phyloP scores from a whole-genome alignment of 1,139 yeast species.

The Taphrina betulina region DNA sequence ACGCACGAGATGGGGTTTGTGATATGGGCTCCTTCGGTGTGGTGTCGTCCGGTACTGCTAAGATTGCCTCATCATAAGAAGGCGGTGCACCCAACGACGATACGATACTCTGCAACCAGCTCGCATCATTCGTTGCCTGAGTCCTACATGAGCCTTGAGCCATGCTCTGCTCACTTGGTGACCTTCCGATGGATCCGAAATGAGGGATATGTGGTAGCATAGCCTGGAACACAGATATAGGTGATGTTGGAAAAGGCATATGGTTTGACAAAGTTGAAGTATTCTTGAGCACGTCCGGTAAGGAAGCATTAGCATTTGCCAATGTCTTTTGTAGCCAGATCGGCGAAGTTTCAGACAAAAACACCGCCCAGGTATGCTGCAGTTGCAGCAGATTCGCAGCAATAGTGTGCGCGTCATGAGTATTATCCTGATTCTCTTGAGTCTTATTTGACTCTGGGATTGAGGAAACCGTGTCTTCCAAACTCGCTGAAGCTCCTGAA shows the following conservation, averaged over 20 bases:
- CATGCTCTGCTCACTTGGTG: not conserved
- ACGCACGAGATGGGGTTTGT: not conserved
- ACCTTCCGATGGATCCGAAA: not conserved
- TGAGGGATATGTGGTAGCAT: constrained; percentile 10
- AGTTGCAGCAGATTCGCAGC: constrained; percentile 10
- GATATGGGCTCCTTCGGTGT: not conserved
- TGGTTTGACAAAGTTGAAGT: constrained; percentile 2
- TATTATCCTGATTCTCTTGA: not conserved
- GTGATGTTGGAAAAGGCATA: constrained; percentile 2
- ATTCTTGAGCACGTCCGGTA: constrained; percentile 13
- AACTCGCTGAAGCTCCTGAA: not conserved
- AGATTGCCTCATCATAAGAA: constrained; percentile 23
- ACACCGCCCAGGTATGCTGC: constrained; percentile 20
- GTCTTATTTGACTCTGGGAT: not conserved
- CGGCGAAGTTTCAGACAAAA: constrained; percentile 21
- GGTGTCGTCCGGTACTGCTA: too few relatives aligned
- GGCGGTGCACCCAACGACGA: constrained; percentile 24
- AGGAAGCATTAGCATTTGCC: constrained; percentile 13
- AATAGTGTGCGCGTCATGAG: constrained; percentile 4
- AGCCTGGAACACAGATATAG: constrained; percentile 19
- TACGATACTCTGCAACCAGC: constrained; percentile 19
- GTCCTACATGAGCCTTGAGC: not conserved
- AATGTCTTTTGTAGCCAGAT: constrained; percentile 19
- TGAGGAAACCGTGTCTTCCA: not conserved
- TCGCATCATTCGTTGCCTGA: constrained; percentile 1